Evolutionary conservation across 768 basidiomycete genomes (phyloP).

Genomic region (Suillus alpinus): DNA sequence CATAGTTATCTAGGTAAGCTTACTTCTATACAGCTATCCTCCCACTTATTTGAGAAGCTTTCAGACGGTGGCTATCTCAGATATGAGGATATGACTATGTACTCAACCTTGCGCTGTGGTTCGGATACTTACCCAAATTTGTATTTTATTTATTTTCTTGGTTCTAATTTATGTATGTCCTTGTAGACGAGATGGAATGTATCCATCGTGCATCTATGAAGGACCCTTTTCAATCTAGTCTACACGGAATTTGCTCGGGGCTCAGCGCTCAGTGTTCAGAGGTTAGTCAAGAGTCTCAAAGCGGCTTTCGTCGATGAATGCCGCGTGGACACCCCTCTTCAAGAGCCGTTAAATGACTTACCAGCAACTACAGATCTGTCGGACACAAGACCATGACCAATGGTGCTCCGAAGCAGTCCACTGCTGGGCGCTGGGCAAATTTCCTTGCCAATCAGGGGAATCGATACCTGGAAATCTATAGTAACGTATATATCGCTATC

Average conservation of each 20-base stretch:
- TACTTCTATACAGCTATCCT: not conserved
- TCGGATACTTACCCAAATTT: too few species aligned
- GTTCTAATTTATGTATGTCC: too few species aligned
- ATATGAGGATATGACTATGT: not conserved
- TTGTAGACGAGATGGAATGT: too few species aligned
- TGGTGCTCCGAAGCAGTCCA: slow-evolving; percentile 56
- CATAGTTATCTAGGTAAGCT: not conserved
- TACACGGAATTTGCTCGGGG: too few species aligned
- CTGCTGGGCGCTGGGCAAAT: slow-evolving; percentile 20
- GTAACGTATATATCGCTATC: too few species aligned
- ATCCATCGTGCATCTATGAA: too few species aligned
- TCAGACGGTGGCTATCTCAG: not conserved
- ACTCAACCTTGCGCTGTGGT: not conserved
- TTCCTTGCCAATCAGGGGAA: not conserved
- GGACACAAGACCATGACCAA: slow-evolving; percentile 43
- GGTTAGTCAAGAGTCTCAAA: slow-evolving; percentile 33
- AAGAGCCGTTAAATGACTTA: slow-evolving; percentile 17
- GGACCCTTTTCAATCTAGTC: too few species aligned
- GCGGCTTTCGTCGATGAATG: slow-evolving; percentile 41
- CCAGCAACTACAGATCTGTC: slow-evolving; percentile 44
- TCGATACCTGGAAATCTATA: too few species aligned
- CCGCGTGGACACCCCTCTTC: not conserved
- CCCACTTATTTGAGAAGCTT: not conserved
- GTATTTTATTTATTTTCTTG: too few species aligned
- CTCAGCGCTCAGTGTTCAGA: too few species aligned